Conservation (phyloP, 352 stramenopile species). For the Phytophthora macrochlamydospora region DNA sequence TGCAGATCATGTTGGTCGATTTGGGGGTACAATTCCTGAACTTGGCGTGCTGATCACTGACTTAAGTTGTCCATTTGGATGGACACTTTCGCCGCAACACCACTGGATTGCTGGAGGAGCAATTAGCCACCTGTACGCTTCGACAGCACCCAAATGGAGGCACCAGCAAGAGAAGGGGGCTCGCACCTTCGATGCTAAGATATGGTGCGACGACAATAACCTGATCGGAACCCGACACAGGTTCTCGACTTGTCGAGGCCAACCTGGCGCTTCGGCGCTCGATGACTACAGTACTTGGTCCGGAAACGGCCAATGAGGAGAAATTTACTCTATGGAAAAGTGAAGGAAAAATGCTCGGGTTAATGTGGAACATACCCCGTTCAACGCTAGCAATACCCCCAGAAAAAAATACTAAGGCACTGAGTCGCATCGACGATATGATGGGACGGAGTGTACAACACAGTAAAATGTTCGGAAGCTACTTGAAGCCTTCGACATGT, state of each 20-base stretch:
- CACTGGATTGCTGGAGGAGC: slow-evolving; percentile 12
- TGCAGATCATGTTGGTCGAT: slow-evolving; percentile 13
- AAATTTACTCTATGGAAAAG: slow-evolving; percentile 4
- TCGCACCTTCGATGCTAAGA: slow-evolving; percentile 2
- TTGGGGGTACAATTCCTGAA: slow-evolving; percentile 8
- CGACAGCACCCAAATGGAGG: neutral
- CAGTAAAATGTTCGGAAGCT: slow-evolving; percentile 3
- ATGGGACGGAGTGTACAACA: neutral
- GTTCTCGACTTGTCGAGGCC: slow-evolving; percentile 3
- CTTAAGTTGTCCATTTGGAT: slow-evolving; percentile 16
- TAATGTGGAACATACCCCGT: slow-evolving; percentile 7
- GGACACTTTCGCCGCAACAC: slow-evolving; percentile 9
- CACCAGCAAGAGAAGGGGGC: neutral
- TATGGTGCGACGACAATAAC: slow-evolving; percentile 13
- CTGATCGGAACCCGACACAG: slow-evolving; percentile 12
- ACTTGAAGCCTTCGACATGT: slow-evolving; percentile 8
- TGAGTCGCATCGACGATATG: neutral
- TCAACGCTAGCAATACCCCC: slow-evolving; percentile 9
- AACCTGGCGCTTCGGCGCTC: slow-evolving; percentile 7
- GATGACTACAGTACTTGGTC: slow-evolving; percentile 6
- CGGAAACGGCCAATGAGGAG: slow-evolving; percentile 5
- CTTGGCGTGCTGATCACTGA: slow-evolving; percentile 10
- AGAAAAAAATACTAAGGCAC: slow-evolving; percentile 13
- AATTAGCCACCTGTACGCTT: slow-evolving; percentile 7
- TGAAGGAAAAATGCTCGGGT: slow-evolving; percentile 12